A percentile compares a stretch with the other conserved stretches of the same genome.
These are phyloP conservation scores for Phoma sp. DNA, from an alignment of 2,329 filamentous ascomycete species.

Conservation along the genomic window DNA sequence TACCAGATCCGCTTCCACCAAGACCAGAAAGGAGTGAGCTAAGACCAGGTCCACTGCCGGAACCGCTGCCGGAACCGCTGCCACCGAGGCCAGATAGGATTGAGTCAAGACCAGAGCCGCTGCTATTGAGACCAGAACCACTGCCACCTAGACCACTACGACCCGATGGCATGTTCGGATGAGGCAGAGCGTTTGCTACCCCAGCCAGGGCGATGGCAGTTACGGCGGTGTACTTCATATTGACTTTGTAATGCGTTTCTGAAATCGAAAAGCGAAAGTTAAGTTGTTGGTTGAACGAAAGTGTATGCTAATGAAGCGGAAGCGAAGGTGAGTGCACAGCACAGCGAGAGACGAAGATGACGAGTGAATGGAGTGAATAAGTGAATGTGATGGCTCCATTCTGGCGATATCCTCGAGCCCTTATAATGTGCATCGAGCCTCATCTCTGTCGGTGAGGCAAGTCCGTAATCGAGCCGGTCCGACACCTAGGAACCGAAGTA, in stretches of 20 bases:
- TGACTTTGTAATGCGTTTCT: background rate
- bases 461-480: background rate
- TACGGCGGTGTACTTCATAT: slow-evolving; percentile 37
- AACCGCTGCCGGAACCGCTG: no score
- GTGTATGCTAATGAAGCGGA: background rate
- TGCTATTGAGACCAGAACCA: no score
- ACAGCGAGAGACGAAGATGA: slow-evolving; percentile 23
- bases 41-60: no score
- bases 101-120: no score
- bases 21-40: no score
- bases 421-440: slow-evolving; percentile 7
- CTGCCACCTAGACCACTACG: slow-evolving; percentile 9
- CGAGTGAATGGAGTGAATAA: slow-evolving; percentile 14
- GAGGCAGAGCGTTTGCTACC: slow-evolving; percentile 30
- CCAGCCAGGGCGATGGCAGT: slow-evolving; percentile 30
- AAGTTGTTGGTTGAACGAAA: slow-evolving; percentile 1
- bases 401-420: background rate
- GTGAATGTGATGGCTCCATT: slow-evolving; percentile 8
- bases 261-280: slow-evolving; percentile 6
- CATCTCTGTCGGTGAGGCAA: background rate
- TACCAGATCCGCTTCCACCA: background rate
- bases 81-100: slow-evolving; percentile 9
- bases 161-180: no score
- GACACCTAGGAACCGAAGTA: background rate
- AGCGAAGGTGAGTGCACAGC: slow-evolving; percentile 31